phyloP scores from a whole-genome alignment of 2,329 filamentous ascomycete species.

The Aspergillus sp. region DNA sequence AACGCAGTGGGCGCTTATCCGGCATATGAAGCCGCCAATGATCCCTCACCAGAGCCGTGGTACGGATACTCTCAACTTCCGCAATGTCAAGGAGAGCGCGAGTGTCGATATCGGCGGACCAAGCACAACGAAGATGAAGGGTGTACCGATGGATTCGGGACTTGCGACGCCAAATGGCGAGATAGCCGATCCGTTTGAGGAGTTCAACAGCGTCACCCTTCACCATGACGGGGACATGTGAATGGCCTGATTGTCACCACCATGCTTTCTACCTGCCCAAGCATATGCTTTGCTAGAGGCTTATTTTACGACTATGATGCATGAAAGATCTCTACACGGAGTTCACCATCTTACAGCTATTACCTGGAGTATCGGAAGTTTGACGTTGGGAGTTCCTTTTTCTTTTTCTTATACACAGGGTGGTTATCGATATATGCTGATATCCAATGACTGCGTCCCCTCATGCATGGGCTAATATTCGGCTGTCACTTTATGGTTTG shows the following conservation, averaged over 20 bases:
- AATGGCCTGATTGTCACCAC: constrained; percentile 7
- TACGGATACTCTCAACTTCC: constrained; percentile 94
- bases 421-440: constrained; percentile 12
- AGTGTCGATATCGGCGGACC: constrained; percentile 70
- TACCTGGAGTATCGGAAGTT: constrained; percentile 30
- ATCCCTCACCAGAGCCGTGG: constrained; percentile 87
- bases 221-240: constrained; percentile 83
- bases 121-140: constrained; percentile 58
- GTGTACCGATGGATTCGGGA: constrained; percentile 83
- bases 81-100: constrained; percentile 95
- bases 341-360: constrained; percentile 25
- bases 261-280: constrained; percentile 16
- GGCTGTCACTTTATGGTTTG: constrained; percentile 9
- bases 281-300: constrained; percentile 23
- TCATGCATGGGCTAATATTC: constrained; percentile 12
- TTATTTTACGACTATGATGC: constrained; percentile 37
- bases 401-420: constrained; percentile 5
- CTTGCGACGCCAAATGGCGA: constrained; percentile 83
- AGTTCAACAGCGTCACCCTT: constrained; percentile 97
- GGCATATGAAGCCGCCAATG: constrained; percentile 97
- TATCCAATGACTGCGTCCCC: constrained; percentile 4
- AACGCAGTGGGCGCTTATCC: constrained; percentile 94
- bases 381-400: constrained; percentile 13
- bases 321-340: constrained; percentile 36
- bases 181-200: constrained; percentile 86